phyloP scores from a whole-genome alignment of 495 filamentous ascomycete species.

The Aspergillus olivimuriae region DNA sequence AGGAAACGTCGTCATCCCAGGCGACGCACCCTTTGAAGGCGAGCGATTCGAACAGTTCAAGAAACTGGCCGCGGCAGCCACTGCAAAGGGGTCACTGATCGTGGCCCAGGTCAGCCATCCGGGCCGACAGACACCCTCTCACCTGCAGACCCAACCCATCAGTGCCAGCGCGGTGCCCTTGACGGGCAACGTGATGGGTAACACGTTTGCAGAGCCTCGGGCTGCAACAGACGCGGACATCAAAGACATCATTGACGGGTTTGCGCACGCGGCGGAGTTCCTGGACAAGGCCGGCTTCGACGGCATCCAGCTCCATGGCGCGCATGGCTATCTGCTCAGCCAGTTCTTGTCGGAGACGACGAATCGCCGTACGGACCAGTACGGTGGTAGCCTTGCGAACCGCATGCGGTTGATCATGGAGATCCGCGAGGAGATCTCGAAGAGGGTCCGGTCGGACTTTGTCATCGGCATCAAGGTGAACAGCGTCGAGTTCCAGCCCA shows the following conservation, averaged over 20 bases:
- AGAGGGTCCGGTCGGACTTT: conserved; percentile 36
- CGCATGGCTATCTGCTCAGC: conserved; percentile 55
- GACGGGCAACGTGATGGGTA: conserved; percentile 34
- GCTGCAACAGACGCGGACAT: conserved; percentile 45
- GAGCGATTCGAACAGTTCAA: conserved; percentile 52
- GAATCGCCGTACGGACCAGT: conserved; percentile 48
- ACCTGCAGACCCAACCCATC: conserved; percentile 47
- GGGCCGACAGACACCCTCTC: conserved; percentile 45
- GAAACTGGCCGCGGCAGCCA: conserved; percentile 38
- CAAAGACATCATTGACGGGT: conserved; percentile 38
- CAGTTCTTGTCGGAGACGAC: conserved; percentile 51
- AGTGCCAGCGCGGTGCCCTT: conserved; percentile 54
- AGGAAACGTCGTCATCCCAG: conserved; percentile 52
- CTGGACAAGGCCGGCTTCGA: conserved; percentile 51
- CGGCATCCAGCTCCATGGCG: conserved; percentile 49
- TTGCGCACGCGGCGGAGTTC: conserved; percentile 49
- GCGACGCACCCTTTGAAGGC: conserved; percentile 35
- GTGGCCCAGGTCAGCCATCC: conserved; percentile 56
- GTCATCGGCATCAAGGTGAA: conserved; percentile 60
- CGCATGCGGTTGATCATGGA: conserved; percentile 45
- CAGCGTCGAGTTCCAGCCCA: conserved; percentile 57
- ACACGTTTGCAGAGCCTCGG: conserved; percentile 42
- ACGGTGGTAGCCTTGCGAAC: conserved; percentile 44
- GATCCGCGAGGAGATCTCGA: conserved; percentile 36
- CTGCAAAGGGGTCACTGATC: conserved; percentile 46